These are phyloP conservation scores for Panaeolus papilionaceus DNA, from an alignment of 768 basidiomycete genomes.

Conservation along the genomic window DNA sequence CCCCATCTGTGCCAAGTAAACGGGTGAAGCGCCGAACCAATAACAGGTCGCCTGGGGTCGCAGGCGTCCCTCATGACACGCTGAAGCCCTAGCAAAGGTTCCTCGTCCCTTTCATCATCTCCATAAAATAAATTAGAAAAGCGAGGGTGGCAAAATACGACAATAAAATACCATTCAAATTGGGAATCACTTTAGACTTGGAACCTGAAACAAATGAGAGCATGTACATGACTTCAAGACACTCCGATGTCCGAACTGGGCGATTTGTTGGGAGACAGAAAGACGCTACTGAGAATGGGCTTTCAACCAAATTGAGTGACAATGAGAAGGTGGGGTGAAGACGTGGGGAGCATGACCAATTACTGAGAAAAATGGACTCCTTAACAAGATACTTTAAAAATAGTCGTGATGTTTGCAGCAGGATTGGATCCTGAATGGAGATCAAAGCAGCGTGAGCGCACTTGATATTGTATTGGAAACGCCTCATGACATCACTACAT, in stretches of 20 bases:
- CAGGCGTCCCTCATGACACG: conserved; percentile 27
- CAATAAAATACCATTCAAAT: neutral
- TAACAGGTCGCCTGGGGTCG: conserved; percentile 25
- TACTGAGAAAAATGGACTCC: neutral
- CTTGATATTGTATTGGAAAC: neutral
- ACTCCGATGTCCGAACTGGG: neutral
- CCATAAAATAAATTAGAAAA: neutral
- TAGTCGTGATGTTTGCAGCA: neutral
- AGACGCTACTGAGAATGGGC: neutral
- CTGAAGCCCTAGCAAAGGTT: conserved; percentile 26
- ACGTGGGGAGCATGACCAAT: neutral
- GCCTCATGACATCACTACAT: conserved; percentile 65
- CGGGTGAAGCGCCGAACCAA: conserved; percentile 20
- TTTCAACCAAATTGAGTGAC: neutral
- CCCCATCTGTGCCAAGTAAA: neutral
- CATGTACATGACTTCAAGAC: neutral
- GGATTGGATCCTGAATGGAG: neutral
- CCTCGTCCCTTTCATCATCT: neutral
- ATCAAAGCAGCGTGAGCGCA: neutral
- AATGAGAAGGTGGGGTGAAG: neutral
- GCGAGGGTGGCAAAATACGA: neutral
- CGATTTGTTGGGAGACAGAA: neutral
- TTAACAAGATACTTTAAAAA: neutral
- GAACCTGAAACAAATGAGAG: neutral
- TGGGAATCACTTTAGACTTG: neutral